Evolutionary conservation across 1,139 yeast genomes (phyloP), one percentile per base, ranked within the genome.

Genomic region (Pichia sp.): DNA sequence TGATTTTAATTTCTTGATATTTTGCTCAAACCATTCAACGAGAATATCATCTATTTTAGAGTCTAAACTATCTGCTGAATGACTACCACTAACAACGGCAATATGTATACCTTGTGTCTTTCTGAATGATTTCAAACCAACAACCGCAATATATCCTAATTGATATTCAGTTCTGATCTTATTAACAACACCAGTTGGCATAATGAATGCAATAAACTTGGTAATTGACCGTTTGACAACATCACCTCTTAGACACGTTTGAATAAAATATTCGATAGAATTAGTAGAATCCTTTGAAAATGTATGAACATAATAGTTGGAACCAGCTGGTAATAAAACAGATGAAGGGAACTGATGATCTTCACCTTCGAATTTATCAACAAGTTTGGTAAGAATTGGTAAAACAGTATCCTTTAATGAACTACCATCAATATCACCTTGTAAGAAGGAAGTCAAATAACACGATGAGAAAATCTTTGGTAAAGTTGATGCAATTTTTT

Each of bases 91-190:
- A 71, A 76, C 71, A 0, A 82, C 63, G 5, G 77, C 71, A 8
- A 84, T 62, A 53, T 76, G 81, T 2, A 80, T 46, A 0, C 91
- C 91, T n/a, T 76, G 59, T 0, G 80, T 73, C 18, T 71, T 68
- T 46, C 81, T 65, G 34, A 78, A 63, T 1, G 75, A 58, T 52
- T 84, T 66, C n/a, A 72, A 49, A 0, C 88, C 88, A 37, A 80
- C 75, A 6, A 73, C 53, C 0, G 81, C 77, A 8, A 73, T 67
- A 58, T 83, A 83, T 0, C 87, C 89, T 42, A 84, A 64, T 55
- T 80, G 84, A 46, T 70, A 72, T 49, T 71, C 73, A 19, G 69
- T 70, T 54, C 89, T 66, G 19, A 83, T 63, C 47, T 75, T 78
- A 4, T 71, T 62, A 1, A 66, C 62, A n/a, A 77, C 66, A 7